Percentiles rank a stretch among this genome's conserved stretches.
Evolutionary conservation across 1,284 basidiomycete genomes (phyloP).

Genomic region (Ceratobasidium sp.): DNA sequence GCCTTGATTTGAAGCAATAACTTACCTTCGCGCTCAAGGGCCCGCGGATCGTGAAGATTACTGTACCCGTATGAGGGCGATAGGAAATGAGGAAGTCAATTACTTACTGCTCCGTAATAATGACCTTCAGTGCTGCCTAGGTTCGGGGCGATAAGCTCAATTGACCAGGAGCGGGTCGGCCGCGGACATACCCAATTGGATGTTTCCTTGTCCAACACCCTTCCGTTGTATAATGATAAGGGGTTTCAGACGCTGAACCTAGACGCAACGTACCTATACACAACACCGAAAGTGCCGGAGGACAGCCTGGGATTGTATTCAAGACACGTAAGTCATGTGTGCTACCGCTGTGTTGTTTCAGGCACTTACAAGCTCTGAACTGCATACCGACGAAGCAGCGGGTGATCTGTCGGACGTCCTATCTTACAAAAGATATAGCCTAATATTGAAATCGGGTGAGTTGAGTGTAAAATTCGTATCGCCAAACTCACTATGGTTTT

Average conservation of each 20-base stretch:
- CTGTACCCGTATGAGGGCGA: neutral
- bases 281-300: constrained; percentile 36
- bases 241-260: neutral
- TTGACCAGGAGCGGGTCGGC: neutral
- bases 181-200: constrained; percentile 18
- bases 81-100: neutral
- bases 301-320: constrained; percentile 14
- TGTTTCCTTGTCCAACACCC: constrained; percentile 32
- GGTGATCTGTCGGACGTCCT: constrained; percentile 34
- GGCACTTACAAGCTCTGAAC: constrained; percentile 35
- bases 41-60: constrained; percentile 33
- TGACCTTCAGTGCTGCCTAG: constrained; percentile 37
- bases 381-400: constrained; percentile 21
- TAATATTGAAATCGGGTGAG: neutral
- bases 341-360: neutral
- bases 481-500: constrained; percentile 23
- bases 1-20: neutral
- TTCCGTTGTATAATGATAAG: neutral
- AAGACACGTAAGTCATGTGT: neutral
- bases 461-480: no score
- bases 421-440: constrained; percentile 38
- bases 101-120: constrained; percentile 35
- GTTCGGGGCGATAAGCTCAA: neutral
- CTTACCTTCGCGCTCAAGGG: constrained; percentile 35
- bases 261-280: constrained; percentile 27